These are phyloP conservation scores for Peribolospora kevripleyi DNA, from an alignment of 768 basidiomycete genomes.

Conservation along the genomic window DNA sequence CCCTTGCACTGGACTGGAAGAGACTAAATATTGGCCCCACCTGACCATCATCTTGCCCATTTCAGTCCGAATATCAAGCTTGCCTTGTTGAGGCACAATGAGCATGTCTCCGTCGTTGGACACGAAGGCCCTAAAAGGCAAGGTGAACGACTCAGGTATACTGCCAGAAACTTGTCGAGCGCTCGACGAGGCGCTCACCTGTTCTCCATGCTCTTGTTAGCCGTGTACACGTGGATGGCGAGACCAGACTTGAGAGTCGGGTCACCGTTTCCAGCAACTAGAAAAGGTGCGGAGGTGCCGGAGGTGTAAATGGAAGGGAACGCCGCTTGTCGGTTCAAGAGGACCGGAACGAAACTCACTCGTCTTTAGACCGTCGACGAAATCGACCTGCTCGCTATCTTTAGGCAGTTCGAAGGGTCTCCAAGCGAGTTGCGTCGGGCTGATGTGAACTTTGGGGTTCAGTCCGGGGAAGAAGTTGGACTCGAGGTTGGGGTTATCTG, in stretches of 20 bases:
- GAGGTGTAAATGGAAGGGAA: too few relatives aligned
- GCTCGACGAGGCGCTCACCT: too few relatives aligned
- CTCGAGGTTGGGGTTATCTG: constrained; percentile 37
- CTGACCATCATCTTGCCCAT: constrained; percentile 26
- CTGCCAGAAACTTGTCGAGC: too few relatives aligned
- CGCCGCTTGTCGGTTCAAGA: too few relatives aligned
- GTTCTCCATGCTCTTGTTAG: constrained; percentile 36
- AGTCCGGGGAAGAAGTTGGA: constrained; percentile 31
- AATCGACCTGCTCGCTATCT: constrained; percentile 26
- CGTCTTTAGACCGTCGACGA: constrained; percentile 24
- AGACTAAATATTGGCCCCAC: neutral
- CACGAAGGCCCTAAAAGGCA: constrained; percentile 27
- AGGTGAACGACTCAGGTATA: too few relatives aligned
- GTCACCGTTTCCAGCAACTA: constrained; percentile 35
- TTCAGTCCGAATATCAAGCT: constrained; percentile 44
- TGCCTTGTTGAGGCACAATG: constrained; percentile 39
- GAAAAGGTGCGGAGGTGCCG: too few relatives aligned
- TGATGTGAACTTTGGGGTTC: constrained; percentile 37
- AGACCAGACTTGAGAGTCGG: constrained; percentile 39
- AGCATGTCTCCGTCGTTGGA: constrained; percentile 44
- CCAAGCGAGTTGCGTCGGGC: constrained; percentile 44
- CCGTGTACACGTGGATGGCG: constrained; percentile 38
- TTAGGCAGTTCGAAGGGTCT: constrained; percentile 34
- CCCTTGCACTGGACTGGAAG: too few relatives aligned
- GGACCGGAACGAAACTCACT: too few relatives aligned